These are phyloP conservation scores for Lipomyces chichibuensis DNA, from an alignment of 805 yeast genomes.

Conservation along the genomic window DNA sequence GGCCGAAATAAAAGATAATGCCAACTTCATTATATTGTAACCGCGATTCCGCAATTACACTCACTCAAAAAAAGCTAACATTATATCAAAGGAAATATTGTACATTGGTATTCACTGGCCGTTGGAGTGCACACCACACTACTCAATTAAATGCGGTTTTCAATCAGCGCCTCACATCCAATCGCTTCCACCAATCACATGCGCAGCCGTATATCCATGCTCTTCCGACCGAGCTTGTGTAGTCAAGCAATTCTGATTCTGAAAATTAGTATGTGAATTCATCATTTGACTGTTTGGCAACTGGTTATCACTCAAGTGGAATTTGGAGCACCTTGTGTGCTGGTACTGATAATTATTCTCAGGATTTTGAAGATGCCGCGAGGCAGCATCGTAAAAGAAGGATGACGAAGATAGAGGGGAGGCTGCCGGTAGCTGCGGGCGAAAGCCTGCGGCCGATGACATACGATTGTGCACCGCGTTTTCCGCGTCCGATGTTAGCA, in stretches of 20 bases:
- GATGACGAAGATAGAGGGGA: neutral
- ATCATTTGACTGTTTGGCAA: neutral
- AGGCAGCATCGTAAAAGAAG: neutral
- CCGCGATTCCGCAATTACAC: neutral
- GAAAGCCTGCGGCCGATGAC: conserved; percentile 2
- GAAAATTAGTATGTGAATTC: neutral
- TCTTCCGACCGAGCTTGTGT: neutral
- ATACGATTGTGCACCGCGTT: neutral
- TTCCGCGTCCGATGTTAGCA: neutral
- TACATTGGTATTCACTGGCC: neutral
- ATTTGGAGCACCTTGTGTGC: neutral
- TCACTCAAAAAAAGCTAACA: neutral
- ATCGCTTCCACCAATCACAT: neutral
- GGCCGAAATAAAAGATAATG: neutral
- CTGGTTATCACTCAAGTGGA: neutral
- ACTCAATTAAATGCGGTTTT: neutral
- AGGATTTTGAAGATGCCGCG: neutral
- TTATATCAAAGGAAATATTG: neutral
- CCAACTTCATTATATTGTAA: neutral
- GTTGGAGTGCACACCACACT: neutral
- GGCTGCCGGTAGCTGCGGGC: neutral
- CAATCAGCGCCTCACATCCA: neutral
- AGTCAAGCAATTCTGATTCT: neutral
- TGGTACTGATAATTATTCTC: neutral
- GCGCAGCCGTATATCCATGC: neutral